Percentiles rank a stretch among this genome's conserved stretches.
Conservation (phyloP, 140 eudicot species). For the Oenanthe javanica region DNA sequence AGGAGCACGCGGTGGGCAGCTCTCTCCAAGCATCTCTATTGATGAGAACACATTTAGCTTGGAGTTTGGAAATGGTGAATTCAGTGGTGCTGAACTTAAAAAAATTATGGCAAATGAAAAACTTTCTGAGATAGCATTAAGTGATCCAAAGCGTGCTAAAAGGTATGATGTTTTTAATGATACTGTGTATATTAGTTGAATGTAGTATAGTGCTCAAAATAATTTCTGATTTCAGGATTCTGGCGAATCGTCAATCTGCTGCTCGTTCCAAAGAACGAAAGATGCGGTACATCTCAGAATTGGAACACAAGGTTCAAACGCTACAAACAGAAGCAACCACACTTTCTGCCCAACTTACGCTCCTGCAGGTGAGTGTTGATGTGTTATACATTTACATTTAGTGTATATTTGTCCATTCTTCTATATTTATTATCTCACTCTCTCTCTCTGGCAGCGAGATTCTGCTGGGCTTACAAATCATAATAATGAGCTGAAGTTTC, state of each 20-base stretch:
- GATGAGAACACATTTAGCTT: slow-evolving; percentile 62
- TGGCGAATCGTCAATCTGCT: slow-evolving; percentile 99
- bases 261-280: slow-evolving; percentile 91
- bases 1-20: slow-evolving; percentile 50
- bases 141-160: slow-evolving; percentile 93
- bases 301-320: slow-evolving; percentile 96
- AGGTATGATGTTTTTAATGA: slow-evolving; percentile 33
- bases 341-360: slow-evolving; percentile 84
- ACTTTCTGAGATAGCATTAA: slow-evolving; percentile 84
- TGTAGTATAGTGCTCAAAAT: neutral
- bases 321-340: slow-evolving; percentile 97
- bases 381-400: neutral
- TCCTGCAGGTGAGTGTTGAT: slow-evolving; percentile 51
- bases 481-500: slow-evolving; percentile 82
- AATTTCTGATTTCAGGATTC: slow-evolving; percentile 39
- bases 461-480: slow-evolving; percentile 75
- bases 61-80: slow-evolving; percentile 93
- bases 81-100: slow-evolving; percentile 84
- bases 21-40: slow-evolving; percentile 61
- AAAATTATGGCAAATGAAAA: slow-evolving; percentile 97
- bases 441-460: slow-evolving; percentile 51
- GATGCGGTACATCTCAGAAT: slow-evolving; percentile 78
- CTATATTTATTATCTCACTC: neutral
- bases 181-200: neutral
- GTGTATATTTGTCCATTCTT: neutral